Evolutionary conservation across 768 basidiomycete genomes (phyloP).

Genomic region (Boletus insuetus): DNA sequence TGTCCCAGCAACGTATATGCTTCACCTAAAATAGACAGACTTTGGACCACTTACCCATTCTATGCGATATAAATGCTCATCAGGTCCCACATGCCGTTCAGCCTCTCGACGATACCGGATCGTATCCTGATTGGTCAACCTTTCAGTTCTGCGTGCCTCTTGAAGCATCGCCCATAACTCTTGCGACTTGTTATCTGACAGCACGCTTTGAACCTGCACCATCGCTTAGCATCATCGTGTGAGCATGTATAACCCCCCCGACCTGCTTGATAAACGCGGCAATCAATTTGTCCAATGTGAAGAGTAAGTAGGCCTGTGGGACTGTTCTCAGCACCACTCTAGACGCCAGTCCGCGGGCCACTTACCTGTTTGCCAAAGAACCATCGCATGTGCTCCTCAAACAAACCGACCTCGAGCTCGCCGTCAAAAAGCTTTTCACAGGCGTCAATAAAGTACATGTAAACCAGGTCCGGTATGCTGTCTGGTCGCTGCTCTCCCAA

Average conservation of each 20-base stretch:
- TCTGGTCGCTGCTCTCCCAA: constrained; percentile 48
- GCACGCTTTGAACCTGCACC: constrained; percentile 77
- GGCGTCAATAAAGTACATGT: constrained; percentile 83
- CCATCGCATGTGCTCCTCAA: constrained; percentile 95
- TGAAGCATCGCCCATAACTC: constrained; percentile 80
- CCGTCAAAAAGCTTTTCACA: constrained; percentile 93
- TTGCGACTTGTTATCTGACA: constrained; percentile 82
- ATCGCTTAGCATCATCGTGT: constrained; percentile 4
- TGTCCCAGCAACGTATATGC: constrained; percentile 29
- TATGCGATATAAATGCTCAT: constrained; percentile 74
- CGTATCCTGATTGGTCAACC: constrained; percentile 58
- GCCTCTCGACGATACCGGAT: constrained; percentile 79
- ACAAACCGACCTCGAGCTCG: constrained; percentile 87
- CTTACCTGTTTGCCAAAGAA: constrained; percentile 85
- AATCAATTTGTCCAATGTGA: constrained; percentile 92
- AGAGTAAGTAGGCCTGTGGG: constrained; percentile 82
- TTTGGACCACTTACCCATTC: constrained; percentile 71
- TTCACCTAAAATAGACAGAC: background rate
- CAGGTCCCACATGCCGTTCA: constrained; percentile 68
- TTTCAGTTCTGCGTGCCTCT: constrained; percentile 52
- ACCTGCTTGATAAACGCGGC: constrained; percentile 91
- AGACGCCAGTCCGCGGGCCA: background rate
- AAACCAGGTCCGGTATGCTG: constrained; percentile 65
- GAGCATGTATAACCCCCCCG: constrained; percentile 1
- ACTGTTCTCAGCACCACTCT: constrained; percentile 16